Base-by-base conservation (phyloP, 2,329 filamentous ascomycete genomes). In the Cladophialophora carrionii region DNA sequence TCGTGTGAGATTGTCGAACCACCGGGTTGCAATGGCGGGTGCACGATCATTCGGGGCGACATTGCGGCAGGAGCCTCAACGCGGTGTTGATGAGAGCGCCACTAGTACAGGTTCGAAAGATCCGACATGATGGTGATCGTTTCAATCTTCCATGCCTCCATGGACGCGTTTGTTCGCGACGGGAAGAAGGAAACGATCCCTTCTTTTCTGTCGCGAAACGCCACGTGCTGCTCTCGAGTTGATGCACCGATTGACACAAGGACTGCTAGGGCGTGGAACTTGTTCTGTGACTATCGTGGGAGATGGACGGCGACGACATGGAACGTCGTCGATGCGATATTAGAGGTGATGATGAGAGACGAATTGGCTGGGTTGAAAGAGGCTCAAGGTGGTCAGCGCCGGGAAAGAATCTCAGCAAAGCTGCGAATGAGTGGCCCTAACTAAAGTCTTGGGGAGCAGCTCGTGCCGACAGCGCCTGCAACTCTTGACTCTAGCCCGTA, bases 141-240 rank as follows among this genome's bases (percentile, higher is more conserved):
- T 32, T 58, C 59, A 63, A 54, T 31, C 22, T 46, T 49, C 48
- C 48, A 58, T 52, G 52, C 43, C 61, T 64, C 65, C 65, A 67
- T 67, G 34, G 51, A 67, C 61, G 61, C 65, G 65, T 67, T 57
- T 57, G 52, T 46, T 41, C 58, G 58, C 58, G 58, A 61, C 58
- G 58, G 58, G 22, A 53, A 29, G 58, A 62, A 67, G 57, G 61
- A 49, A 53, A 55, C 34, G 26, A 41, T 61, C 29, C 62, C 57
- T 53, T 51, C 46, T 32, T 26, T 37, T 34, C 9, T 14, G 57
- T 51, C 57, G 48, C 57, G 43, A 20, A 20, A 41, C 4, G 43
- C 14, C 51, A 17, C 22, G 31, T 22, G n/a, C 20, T 20, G 17
- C 12, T 54, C n/a, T 34, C 24, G 9, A 34, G 24, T 31, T 20